Evolutionary conservation across 495 filamentous ascomycete species (phyloP).

Genomic region (Aspergillus indologenus): DNA sequence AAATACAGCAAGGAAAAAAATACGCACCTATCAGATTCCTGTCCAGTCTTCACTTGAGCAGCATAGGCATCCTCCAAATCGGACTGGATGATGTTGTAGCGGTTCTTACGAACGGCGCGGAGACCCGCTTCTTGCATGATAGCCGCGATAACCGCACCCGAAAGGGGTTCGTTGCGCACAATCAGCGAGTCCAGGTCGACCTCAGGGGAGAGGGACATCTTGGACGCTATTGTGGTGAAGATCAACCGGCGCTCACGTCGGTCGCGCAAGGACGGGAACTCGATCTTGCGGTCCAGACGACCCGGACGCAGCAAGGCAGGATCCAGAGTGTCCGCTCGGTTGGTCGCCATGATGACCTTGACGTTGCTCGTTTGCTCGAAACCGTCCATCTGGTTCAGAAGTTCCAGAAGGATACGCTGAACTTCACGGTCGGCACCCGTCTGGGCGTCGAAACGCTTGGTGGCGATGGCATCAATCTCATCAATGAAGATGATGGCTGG

Average conservation of each 20-base stretch:
- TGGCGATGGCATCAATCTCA: slow-evolving; percentile 98
- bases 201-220: slow-evolving; percentile 95
- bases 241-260: slow-evolving; percentile 91
- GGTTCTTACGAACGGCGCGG: slow-evolving; percentile 92
- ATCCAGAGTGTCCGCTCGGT: slow-evolving; percentile 94
- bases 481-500: slow-evolving; percentile 99
- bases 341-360: slow-evolving; percentile 99
- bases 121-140: slow-evolving; percentile 99
- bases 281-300: slow-evolving; percentile 95
- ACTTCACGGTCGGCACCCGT: slow-evolving; percentile 97
- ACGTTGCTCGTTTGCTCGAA: slow-evolving; percentile 98
- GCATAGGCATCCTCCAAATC: slow-evolving; percentile 96
- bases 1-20: background rate
- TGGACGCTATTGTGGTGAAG: slow-evolving; percentile 90
- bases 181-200: slow-evolving; percentile 95
- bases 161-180: slow-evolving; percentile 91
- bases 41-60: slow-evolving; percentile 86
- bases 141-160: slow-evolving; percentile 92
- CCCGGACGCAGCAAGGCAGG: slow-evolving; percentile 91
- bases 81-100: slow-evolving; percentile 96
- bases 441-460: slow-evolving; percentile 97
- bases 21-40: slow-evolving; percentile 60
- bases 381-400: slow-evolving; percentile 99
- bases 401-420: slow-evolving; percentile 92
- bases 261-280: slow-evolving; percentile 90